These are phyloP conservation scores for Fraxinus platypoda DNA, from an alignment of 305 asterid genomes.

Conservation along the genomic window DNA sequence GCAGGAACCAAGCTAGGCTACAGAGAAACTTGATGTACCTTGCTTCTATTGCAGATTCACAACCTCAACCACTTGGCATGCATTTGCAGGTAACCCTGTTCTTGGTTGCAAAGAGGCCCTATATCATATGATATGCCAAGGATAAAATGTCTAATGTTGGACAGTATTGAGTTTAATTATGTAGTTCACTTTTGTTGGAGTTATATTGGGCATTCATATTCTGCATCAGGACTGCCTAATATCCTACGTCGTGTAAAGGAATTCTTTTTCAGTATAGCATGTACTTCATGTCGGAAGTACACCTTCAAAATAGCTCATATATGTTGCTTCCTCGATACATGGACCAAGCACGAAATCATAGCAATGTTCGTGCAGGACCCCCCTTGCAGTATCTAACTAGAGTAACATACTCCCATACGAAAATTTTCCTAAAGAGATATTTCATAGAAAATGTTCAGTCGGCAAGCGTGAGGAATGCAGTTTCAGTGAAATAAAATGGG, in stretches of 20 bases:
- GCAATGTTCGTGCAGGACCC: not conserved
- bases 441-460: not conserved
- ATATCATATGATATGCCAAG: not conserved
- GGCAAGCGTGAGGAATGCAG: not conserved
- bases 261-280: not conserved
- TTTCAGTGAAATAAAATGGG: not conserved
- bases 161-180: not conserved
- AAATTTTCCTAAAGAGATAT: not conserved
- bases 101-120: not conserved
- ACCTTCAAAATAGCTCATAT: not conserved
- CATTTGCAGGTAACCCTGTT: conserved; percentile 64
- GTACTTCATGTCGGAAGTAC: not conserved
- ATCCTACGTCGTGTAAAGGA: not conserved
- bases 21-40: conserved; percentile 94
- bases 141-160: not conserved
- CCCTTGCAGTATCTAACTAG: not conserved
- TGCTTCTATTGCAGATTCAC: conserved; percentile 98
- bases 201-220: not conserved
- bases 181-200: not conserved
- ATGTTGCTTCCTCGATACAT: not conserved
- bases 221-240: not conserved
- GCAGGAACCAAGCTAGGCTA: conserved; percentile 82
- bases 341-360: not conserved
- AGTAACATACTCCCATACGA: not conserved
- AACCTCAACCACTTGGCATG: conserved; percentile 81